Evolutionary conservation across 305 asterid genomes (phyloP).

Genomic region (Plantago coronopus): DNA sequence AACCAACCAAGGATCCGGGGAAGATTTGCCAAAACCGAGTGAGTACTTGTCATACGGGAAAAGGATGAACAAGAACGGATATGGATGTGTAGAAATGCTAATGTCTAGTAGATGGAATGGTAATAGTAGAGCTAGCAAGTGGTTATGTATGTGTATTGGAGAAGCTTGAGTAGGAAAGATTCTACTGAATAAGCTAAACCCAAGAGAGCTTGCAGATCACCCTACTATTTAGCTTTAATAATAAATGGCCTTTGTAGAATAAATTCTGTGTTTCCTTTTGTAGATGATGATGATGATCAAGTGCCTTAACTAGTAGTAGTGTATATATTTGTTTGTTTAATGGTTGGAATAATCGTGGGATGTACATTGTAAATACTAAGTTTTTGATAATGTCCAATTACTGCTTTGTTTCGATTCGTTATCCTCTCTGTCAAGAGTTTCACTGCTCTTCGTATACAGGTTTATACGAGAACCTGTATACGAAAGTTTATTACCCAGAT

Average conservation of each 20-base stretch:
- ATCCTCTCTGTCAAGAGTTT: too few species aligned
- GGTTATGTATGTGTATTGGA: constrained; percentile 1
- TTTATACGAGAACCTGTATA: too few species aligned
- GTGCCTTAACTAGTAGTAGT: not conserved
- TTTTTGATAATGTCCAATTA: too few species aligned
- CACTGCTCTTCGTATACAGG: too few species aligned
- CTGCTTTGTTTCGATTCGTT: too few species aligned
- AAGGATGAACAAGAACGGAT: constrained; percentile 24
- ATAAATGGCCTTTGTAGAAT: constrained; percentile 10
- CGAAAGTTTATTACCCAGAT: too few species aligned
- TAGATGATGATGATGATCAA: not conserved
- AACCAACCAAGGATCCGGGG: constrained; percentile 94
- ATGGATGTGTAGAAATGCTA: constrained; percentile 9
- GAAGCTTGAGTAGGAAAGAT: constrained; percentile 1
- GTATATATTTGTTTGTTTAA: not conserved
- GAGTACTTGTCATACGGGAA: constrained; percentile 30
- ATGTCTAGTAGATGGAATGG: too few species aligned
- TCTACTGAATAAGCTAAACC: constrained; percentile 30
- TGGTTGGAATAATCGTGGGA: too few species aligned
- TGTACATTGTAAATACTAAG: too few species aligned
- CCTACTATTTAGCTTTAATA: constrained; percentile 4
- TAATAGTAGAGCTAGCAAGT: not conserved
- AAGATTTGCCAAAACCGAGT: constrained; percentile 82
- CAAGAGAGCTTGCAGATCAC: constrained; percentile 9
- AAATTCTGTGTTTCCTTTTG: not conserved